Evolutionary conservation across 208 protist genomes (phyloP).

Genomic region (Leishmania tropica): DNA sequence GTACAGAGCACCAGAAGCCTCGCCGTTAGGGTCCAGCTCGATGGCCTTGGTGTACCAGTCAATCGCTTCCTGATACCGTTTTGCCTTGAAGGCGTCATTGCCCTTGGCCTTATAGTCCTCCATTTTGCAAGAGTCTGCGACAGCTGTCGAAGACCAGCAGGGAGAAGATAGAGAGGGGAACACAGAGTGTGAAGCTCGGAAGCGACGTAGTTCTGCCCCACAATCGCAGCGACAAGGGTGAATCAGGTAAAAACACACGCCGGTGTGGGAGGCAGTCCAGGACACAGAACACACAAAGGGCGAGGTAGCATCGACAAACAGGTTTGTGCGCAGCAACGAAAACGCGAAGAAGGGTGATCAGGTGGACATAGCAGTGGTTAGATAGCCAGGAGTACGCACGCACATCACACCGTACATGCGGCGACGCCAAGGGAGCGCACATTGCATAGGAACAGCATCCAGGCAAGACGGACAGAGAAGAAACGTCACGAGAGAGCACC

Average conservation of each 20-base stretch:
- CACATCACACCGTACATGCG: background rate
- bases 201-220: background rate
- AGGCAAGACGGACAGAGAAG: background rate
- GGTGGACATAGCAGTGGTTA: background rate
- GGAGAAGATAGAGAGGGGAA: background rate
- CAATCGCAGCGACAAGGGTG: background rate
- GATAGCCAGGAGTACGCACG: background rate
- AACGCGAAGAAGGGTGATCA: background rate
- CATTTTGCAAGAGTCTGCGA: slow-evolving; percentile 23
- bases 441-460: background rate
- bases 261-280: background rate
- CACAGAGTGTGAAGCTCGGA: background rate
- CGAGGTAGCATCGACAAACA: background rate
- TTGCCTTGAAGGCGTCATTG: slow-evolving; percentile 91
- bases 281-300: background rate
- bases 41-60: slow-evolving; percentile 93
- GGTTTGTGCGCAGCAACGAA: background rate
- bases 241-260: background rate
- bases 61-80: slow-evolving; percentile 89
- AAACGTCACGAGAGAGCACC: background rate
- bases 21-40: slow-evolving; percentile 67
- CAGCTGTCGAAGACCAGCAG: background rate
- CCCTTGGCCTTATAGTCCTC: slow-evolving; percentile 90
- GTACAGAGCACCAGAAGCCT: slow-evolving; percentile 83
- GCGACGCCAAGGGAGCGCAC: background rate